Percentiles rank a stretch among this genome's conserved stretches.
Conservation (phyloP, 306 rosid species). For the Sophora flavescens region DNA sequence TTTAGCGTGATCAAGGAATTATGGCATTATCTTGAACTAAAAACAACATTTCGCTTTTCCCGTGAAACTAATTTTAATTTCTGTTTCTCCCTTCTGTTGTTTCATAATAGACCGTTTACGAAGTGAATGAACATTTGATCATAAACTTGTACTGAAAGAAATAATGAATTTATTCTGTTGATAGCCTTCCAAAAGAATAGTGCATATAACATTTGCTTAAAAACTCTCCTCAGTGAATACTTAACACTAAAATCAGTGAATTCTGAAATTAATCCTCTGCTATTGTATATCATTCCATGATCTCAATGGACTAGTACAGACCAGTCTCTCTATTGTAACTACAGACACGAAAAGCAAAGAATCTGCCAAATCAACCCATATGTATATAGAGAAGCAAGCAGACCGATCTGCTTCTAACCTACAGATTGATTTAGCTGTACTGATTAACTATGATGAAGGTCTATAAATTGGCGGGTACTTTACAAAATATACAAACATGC, state of each 20-base stretch:
- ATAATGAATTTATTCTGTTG: background rate
- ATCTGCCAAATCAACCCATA: conserved; percentile 52
- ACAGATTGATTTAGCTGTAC: conserved; percentile 45
- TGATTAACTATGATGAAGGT: conserved; percentile 41
- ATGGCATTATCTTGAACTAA: no score
- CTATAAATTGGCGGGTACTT: conserved; percentile 51
- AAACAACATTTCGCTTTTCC: no score
- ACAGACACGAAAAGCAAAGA: conserved; percentile 50
- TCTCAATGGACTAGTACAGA: conserved; percentile 44
- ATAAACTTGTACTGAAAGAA: no score
- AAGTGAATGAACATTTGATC: no score
- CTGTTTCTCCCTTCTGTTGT: no score
- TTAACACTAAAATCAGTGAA: conserved; percentile 27
- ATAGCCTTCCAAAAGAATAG: background rate
- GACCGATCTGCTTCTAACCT: conserved; percentile 53
- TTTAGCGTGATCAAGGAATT: no score
- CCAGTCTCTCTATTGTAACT: conserved; percentile 39
- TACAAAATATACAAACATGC: conserved; percentile 69
- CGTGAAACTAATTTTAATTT: no score
- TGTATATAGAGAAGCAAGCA: conserved; percentile 44
- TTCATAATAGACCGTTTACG: no score
- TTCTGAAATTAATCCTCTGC: conserved; percentile 26
- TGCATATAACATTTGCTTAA: background rate
- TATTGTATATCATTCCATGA: conserved; percentile 20
- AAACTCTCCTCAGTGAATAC: background rate